These are phyloP conservation scores for Penicillium janthinellum DNA, from an alignment of 2,329 filamentous ascomycete genomes.

Conservation along the genomic window DNA sequence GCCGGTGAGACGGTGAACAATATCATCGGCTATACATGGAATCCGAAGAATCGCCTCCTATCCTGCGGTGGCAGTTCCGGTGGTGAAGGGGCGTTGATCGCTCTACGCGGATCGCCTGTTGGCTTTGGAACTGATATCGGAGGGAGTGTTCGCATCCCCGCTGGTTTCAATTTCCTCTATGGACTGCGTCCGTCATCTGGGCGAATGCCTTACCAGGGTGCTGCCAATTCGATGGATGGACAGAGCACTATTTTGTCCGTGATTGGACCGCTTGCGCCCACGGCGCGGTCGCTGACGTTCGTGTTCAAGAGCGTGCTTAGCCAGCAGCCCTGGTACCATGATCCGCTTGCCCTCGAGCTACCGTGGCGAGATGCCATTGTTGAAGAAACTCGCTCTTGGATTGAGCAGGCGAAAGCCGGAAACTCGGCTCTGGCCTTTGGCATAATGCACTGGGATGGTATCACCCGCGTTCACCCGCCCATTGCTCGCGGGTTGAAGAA, in stretches of 20 bases:
- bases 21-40: constrained; percentile 60
- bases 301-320: constrained; percentile 59
- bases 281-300: constrained; percentile 56
- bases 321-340: constrained; percentile 65
- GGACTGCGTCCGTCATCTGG: constrained; percentile 58
- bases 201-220: constrained; percentile 57
- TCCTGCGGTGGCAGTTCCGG: constrained; percentile 61
- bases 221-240: constrained; percentile 65
- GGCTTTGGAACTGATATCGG: constrained; percentile 63
- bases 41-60: constrained; percentile 59
- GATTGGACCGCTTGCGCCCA: constrained; percentile 64
- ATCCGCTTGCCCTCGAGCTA: constrained; percentile 66
- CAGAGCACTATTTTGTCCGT: constrained; percentile 65
- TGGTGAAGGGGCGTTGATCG: constrained; percentile 60
- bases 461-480: constrained; percentile 58
- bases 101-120: constrained; percentile 54
- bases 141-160: constrained; percentile 60
- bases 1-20: constrained; percentile 63
- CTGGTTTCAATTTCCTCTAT: constrained; percentile 62
- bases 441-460: constrained; percentile 55
- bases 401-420: constrained; percentile 36
- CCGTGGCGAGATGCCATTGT: constrained; percentile 61
- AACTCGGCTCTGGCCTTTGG: constrained; percentile 55
- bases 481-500: constrained; percentile 57
- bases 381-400: constrained; percentile 40